Evolutionary conservation across 306 rosid genomes (phyloP).

Genomic region (Malus sieversii): DNA sequence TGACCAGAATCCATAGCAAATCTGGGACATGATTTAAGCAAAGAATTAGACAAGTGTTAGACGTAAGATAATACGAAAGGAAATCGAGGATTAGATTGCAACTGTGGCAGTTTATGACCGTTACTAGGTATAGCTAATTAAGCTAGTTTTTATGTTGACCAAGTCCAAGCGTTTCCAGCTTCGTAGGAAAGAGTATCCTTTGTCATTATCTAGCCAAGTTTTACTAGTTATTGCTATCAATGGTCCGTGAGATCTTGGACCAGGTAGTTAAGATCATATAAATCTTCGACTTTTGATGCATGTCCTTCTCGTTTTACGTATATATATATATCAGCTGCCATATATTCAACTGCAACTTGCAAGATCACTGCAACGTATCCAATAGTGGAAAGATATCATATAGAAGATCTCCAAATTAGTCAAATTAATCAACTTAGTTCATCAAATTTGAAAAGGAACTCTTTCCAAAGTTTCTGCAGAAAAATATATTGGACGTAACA

Average conservation of each 20-base stretch:
- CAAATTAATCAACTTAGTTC: not conserved
- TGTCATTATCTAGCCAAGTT: not conserved
- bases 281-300: not conserved
- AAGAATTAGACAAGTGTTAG: not conserved
- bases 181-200: not conserved
- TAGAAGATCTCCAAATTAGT: not conserved
- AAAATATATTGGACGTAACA: not conserved
- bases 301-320: not conserved
- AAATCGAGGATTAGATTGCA: not conserved
- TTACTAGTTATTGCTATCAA: not conserved
- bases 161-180: not conserved
- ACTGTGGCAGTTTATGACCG: not conserved
- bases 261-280: not conserved
- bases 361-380: not conserved
- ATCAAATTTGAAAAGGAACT: not conserved
- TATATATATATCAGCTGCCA: not conserved
- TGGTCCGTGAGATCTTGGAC: not conserved
- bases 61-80: not conserved
- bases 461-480: not conserved
- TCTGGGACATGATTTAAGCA: conserved; percentile 4
- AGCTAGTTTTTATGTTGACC: not conserved
- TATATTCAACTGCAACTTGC: not conserved
- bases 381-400: not conserved
- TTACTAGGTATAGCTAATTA: not conserved
- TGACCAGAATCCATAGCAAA: conserved; percentile 1